Base-by-base conservation (phyloP, 2,329 filamentous ascomycete genomes). In the Chalara sp. region DNA sequence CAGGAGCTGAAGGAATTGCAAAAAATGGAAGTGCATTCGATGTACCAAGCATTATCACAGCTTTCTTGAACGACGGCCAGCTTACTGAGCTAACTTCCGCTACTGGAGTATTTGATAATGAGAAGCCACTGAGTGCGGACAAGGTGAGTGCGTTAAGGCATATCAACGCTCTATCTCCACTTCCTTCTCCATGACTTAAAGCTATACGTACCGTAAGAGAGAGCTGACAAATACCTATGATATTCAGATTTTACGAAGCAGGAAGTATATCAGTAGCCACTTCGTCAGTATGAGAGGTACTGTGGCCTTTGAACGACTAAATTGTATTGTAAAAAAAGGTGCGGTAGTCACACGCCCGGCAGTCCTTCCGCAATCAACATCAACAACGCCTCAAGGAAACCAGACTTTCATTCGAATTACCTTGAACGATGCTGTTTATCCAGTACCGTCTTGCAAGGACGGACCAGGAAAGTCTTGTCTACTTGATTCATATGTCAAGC, bases 41-140 rank as follows among this genome's bases (percentile, higher is more conserved):
- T 3, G 61, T 84, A 0, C 80, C 81, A 5, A 76, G 74, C 40
- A 68, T 87, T 21, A 71, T 85, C 8, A 75, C 81, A 46, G 73
- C 73, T 1, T 87, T 87, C 62, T 68, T 81, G 37, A 84, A 86
- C 53, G 83, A 86, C 57, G 81, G 82, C 4, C 83, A 86, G 59
- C 72, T 86, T 40, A 80, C 76, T 46, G 76, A 86, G 64, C 68
- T 86, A 6, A 74, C 78, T 0, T 75, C 79, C 1, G 74, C 76
- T 5, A 74, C 76, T 12, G 83, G 83, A 1, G 73, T 85, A 1
- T 85, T 83, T 57, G 81, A 85, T 53, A 67, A 32, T 51, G 39
- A 48, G 3, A 21, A 21, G 21, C 21, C 21, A 21, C 21, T 21
- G 21, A 21, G 21, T 21, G 21, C 21, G 21, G 21, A 21, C 3